Evolutionary conservation across 2,329 filamentous ascomycete genomes (phyloP).

Genomic region (Torrubiella hemipterigena): DNA sequence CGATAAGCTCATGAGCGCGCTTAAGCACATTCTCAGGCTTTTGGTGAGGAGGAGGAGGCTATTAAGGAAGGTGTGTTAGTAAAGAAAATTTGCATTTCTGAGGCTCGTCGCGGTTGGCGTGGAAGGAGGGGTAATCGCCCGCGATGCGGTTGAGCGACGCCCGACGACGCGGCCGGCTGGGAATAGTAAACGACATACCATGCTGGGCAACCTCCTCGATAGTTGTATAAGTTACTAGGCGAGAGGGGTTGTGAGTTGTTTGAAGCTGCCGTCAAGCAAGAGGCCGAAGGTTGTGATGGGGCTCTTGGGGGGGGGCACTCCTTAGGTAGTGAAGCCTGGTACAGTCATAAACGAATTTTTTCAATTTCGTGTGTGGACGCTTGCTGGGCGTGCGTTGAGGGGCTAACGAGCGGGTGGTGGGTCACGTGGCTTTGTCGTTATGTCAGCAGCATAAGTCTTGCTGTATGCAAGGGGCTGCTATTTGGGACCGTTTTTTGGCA

Average conservation of each 20-base stretch:
- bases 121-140: conserved; percentile 16
- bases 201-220: conserved; percentile 41
- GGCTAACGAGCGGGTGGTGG: conserved; percentile 16
- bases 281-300: conserved; percentile 19
- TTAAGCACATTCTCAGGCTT: conserved; percentile 99
- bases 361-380: conserved; percentile 34
- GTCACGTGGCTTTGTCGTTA: conserved; percentile 22
- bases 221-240: conserved; percentile 21
- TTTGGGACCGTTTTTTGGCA: neutral
- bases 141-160: neutral
- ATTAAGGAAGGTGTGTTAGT: no score
- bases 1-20: conserved; percentile 96
- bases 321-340: conserved; percentile 23
- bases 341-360: conserved; percentile 27
- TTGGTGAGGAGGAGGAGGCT: conserved; percentile 94
- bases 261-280: conserved; percentile 25
- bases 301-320: conserved; percentile 26
- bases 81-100: conserved; percentile 15
- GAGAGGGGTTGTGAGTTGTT: conserved; percentile 23
- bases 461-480: no score
- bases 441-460: conserved; percentile 13
- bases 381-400: conserved; percentile 29
- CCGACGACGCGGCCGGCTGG: conserved; percentile 2
- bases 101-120: conserved; percentile 9
- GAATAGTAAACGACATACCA: conserved; percentile 24